phyloP scores from a whole-genome alignment of 1,284 basidiomycete species.

The Leucoagaricus sp. region DNA sequence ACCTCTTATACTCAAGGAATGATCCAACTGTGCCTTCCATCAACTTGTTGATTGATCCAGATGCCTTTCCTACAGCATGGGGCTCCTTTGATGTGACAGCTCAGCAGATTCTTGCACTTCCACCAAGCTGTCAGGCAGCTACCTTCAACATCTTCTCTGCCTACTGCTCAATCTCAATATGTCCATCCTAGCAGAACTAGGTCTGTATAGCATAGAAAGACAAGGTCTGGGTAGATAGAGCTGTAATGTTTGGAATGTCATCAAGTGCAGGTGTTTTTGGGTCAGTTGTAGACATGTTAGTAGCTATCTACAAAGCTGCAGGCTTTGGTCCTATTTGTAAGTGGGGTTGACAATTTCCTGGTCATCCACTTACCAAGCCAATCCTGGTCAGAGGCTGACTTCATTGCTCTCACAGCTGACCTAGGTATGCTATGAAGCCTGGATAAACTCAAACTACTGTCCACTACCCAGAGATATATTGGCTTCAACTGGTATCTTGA shows the following conservation, averaged over 20 bases:
- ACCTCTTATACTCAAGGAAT: no score
- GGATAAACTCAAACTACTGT: conserved; percentile 35
- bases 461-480: conserved; percentile 29
- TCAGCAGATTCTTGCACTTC: conserved; percentile 16
- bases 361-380: conserved; percentile 28
- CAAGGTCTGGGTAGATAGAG: no score
- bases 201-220: no score
- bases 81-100: no score
- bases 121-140: conserved; percentile 22
- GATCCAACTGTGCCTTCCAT: no score
- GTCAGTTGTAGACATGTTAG: conserved; percentile 35
- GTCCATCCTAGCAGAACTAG: conserved; percentile 34
- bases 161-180: conserved; percentile 35
- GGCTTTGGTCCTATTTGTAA: conserved; percentile 31
- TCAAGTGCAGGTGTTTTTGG: conserved; percentile 41
- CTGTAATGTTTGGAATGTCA: no score
- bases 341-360: conserved; percentile 46
- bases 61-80: no score
- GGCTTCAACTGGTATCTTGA: no score
- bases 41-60: no score
- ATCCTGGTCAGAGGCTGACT: no score
- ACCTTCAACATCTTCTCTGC: conserved; percentile 40
- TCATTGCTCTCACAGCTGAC: no score
- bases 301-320: conserved; percentile 28
- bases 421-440: no score